These are phyloP conservation scores for Blastobotrys terrestris DNA, from an alignment of 805 yeast species.

Conservation along the genomic window DNA sequence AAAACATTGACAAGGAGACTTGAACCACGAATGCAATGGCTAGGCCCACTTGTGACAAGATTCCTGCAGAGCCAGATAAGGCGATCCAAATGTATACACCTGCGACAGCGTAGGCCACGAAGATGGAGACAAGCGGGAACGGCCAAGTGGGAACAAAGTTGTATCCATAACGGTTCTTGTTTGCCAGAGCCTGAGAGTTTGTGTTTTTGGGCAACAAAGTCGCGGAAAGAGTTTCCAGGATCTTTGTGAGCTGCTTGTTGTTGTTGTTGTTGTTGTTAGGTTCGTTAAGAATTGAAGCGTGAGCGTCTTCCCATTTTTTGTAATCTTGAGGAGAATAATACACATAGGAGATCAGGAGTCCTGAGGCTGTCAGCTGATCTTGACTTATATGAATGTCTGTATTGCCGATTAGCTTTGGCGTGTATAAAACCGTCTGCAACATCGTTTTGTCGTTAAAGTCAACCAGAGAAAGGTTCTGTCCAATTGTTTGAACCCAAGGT, in stretches of 20 bases:
- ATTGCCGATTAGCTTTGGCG: background rate
- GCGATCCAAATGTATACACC: constrained; percentile 34
- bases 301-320: background rate
- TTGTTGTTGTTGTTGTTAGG: background rate
- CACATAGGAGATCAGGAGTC: constrained; percentile 1
- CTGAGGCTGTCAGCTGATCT: background rate
- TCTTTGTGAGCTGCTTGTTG: background rate
- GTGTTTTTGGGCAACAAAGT: background rate
- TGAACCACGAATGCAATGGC: constrained; percentile 41
- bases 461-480: background rate
- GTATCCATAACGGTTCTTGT: constrained; percentile 3
- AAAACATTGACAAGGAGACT: constrained; percentile 33
- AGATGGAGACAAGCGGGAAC: constrained; percentile 19
- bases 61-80: constrained; percentile 36
- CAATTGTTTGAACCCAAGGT: background rate
- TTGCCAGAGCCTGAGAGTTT: background rate
- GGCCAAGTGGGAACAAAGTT: constrained; percentile 19
- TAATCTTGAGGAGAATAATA: background rate
- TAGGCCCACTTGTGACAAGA: constrained; percentile 43
- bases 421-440: background rate
- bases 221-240: background rate
- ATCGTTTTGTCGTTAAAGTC: background rate
- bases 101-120: constrained; percentile 26
- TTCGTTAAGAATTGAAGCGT: background rate
- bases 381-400: background rate